Evolutionary conservation across 129 eudicot species (phyloP).

Genomic region (Centaurea solstitialis): DNA sequence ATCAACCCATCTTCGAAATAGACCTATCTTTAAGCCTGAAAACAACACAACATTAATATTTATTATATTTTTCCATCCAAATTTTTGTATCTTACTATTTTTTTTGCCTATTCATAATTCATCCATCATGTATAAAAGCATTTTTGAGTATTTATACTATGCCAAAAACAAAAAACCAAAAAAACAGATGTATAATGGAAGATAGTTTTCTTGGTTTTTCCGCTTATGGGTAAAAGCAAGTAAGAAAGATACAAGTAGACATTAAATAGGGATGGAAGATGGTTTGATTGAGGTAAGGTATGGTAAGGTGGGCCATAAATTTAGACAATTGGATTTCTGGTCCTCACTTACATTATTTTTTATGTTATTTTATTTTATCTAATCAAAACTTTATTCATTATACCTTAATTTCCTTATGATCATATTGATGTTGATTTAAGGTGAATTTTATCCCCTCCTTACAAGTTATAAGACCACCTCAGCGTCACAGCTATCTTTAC

Average conservation of each 20-base stretch:
- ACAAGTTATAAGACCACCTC: too few relatives aligned
- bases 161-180: not conserved
- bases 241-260: not conserved
- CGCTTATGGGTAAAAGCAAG: not conserved
- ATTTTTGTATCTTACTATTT: too few relatives aligned
- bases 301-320: not conserved
- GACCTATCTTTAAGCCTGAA: too few relatives aligned
- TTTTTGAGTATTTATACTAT: not conserved
- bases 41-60: too few relatives aligned
- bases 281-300: not conserved
- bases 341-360: not conserved
- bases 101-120: too few relatives aligned
- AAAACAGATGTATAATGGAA: not conserved
- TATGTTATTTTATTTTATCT: not conserved
- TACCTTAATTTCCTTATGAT: too few relatives aligned
- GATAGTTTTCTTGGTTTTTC: not conserved
- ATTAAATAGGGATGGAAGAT: not conserved
- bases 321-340: not conserved
- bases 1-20: too few relatives aligned
- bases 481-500: too few relatives aligned
- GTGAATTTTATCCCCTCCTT: too few relatives aligned
- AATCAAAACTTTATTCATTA: not conserved
- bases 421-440: too few relatives aligned
- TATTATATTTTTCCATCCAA: not conserved
- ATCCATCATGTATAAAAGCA: too few relatives aligned